Evolutionary conservation across 495 filamentous ascomycete genomes (phyloP), one percentile per base, ranked within the genome.

Genomic region (Lasiosphaeris hirsuta): DNA sequence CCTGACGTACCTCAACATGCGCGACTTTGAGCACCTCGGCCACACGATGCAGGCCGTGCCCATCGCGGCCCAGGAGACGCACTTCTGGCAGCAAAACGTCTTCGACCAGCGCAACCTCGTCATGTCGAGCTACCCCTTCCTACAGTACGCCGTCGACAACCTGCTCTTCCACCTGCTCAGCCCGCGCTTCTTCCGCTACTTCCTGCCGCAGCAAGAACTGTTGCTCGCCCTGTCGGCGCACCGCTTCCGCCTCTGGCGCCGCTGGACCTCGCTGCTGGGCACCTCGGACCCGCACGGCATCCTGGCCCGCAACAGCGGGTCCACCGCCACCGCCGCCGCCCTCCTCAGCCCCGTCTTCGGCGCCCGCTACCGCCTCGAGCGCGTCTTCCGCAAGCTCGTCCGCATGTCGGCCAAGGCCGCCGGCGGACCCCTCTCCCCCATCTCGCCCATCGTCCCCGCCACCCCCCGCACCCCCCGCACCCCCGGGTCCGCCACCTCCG

Each of bases 1-100:
- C 43, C 56, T 74, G 0, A 62, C 57, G 0, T 74, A 72, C 46
- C 65, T 75, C 59, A 69, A 72, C 54, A 72, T 72, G 63, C 57
- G 62, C 10, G 72, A 74, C 19, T 70, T 70, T 19, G 66, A 69
- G 30, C 51, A 61, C 18, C 63, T 73, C 10, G 65, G 64, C 13
- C 63, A 48, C 30, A 54, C 23, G 23, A 30, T 30, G 23, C 23
- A 30, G 5, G 23, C 23, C 23, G 23, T 30, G 23, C 23, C 23
- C 23, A 30, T 30, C 23, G 23, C 23, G 2, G 23, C 23, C 23
- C 23, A 49, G 1, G 43, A 50, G 14, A 53, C 47, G 5, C 39
- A 15, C 14, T 50, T 10, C 45, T 57, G 61, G 59, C 54, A 48
- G 36, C 49, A 53, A 15, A 60, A 36, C 14, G 54, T 61, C 10